A percentile compares a stretch with the other conserved stretches of the same genome.
phyloP scores from a whole-genome alignment of 208 protist species.

The Tetramitus jugosus region DNA sequence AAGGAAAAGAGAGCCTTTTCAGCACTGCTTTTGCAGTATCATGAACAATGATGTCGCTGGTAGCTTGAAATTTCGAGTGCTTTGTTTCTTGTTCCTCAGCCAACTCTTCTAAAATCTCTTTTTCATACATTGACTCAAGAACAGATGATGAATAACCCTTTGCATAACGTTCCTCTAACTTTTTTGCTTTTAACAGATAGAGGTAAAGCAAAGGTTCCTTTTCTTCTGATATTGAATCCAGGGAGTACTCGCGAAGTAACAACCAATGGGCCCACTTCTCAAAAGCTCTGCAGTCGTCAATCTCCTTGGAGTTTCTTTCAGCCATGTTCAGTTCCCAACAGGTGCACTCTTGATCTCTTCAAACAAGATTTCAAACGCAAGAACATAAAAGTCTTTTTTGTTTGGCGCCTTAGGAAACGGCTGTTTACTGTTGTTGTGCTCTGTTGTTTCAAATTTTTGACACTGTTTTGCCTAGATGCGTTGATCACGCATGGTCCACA shows the following conservation, averaged over 20 bases:
- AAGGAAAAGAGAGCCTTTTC: neutral
- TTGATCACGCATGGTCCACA: too few relatives aligned
- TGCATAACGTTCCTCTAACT: neutral
- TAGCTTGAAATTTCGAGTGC: neutral
- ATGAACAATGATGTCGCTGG: too few relatives aligned
- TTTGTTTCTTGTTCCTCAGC: neutral
- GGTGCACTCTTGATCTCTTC: too few relatives aligned
- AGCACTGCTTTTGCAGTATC: neutral
- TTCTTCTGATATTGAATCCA: neutral
- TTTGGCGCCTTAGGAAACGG: too few relatives aligned
- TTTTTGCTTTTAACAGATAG: neutral
- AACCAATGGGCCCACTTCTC: neutral
- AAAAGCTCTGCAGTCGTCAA: neutral
- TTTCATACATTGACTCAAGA: neutral
- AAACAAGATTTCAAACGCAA: too few relatives aligned
- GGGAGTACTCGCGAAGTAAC: neutral
- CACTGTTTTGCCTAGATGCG: too few relatives aligned
- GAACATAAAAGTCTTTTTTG: too few relatives aligned
- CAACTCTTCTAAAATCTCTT: neutral
- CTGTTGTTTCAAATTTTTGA: too few relatives aligned
- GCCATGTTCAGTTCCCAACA: neutral
- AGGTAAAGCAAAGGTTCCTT: neutral
- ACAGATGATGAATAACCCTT: neutral
- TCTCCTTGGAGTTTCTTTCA: neutral
- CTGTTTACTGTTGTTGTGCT: too few relatives aligned